A percentile compares a stretch with the other conserved stretches of the same genome.
Evolutionary conservation across 1,284 basidiomycete species (phyloP).

Genomic region (Leccinum pachyderme): DNA sequence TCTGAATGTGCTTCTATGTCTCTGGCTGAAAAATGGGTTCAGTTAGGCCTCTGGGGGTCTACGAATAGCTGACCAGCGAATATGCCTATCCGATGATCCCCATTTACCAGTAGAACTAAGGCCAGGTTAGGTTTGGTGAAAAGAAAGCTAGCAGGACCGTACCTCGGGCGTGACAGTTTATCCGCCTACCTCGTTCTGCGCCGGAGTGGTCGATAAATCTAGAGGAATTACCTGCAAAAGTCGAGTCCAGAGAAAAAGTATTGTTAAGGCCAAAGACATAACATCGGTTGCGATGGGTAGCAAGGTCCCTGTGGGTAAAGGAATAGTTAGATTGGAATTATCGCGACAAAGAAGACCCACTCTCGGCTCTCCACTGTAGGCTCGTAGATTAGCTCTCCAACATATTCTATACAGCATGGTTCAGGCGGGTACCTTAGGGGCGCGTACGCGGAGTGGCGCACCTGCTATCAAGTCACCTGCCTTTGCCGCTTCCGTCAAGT

Average conservation of each 20-base stretch:
- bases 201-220: constrained; percentile 58
- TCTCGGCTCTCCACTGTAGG: constrained; percentile 36
- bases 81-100: constrained; percentile 57
- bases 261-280: constrained; percentile 56
- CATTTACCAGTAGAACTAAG: constrained; percentile 55
- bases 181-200: constrained; percentile 8
- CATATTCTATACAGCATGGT: constrained; percentile 39
- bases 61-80: constrained; percentile 44
- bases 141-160: constrained; percentile 6
- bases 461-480: constrained; percentile 39
- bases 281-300: constrained; percentile 40
- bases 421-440: neutral
- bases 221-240: constrained; percentile 52
- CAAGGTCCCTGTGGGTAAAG: constrained; percentile 21
- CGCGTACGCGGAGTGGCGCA: constrained; percentile 12
- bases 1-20: constrained; percentile 42
- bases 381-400: constrained; percentile 40
- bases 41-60: neutral
- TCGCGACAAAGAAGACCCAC: constrained; percentile 34
- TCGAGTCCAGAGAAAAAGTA: constrained; percentile 46
- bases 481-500: constrained; percentile 34
- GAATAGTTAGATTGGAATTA: neutral
- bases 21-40: constrained; percentile 26
- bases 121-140: constrained; percentile 2
- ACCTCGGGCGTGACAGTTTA: constrained; percentile 50